A percentile compares a stretch with the other conserved stretches of the same genome.
phyloP scores from a whole-genome alignment of 2,329 filamentous ascomycete genomes.

The Hypoxylon sp. region DNA sequence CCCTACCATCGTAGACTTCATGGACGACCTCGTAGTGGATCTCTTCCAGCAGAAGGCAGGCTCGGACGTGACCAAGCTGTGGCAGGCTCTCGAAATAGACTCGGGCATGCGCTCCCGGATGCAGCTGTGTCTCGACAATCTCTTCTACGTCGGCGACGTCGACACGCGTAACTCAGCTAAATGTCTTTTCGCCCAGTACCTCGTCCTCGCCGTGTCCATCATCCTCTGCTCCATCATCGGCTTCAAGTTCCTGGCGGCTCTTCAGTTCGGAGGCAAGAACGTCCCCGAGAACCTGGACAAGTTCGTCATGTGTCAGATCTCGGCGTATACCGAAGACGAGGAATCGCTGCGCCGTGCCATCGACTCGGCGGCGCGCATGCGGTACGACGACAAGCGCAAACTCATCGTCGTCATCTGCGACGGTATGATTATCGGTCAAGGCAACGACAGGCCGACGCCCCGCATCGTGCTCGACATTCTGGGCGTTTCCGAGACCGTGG shows the following conservation, averaged over 20 bases:
- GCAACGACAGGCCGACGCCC: constrained; percentile 94
- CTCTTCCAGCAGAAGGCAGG: constrained; percentile 82
- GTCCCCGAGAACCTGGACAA: constrained; percentile 96
- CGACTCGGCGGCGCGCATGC: constrained; percentile 93
- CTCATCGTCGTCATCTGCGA: constrained; percentile 92
- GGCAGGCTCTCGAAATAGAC: constrained; percentile 73
- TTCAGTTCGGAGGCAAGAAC: constrained; percentile 92
- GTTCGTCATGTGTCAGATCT: constrained; percentile 97
- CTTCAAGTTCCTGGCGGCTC: constrained; percentile 96
- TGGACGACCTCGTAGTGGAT: constrained; percentile 75
- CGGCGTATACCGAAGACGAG: constrained; percentile 97
- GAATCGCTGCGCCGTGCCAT: constrained; percentile 96
- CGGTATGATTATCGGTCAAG: constrained; percentile 99
- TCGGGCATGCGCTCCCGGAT: constrained; percentile 68
- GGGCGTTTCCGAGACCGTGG: constrained; percentile 89
- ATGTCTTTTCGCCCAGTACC: constrained; percentile 89
- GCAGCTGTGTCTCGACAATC: constrained; percentile 85
- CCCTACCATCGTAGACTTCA: constrained; percentile 74
- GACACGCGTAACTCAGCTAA: constrained; percentile 87
- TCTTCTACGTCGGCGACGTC: constrained; percentile 92
- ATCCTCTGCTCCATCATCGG: constrained; percentile 81
- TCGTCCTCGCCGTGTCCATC: constrained; percentile 84
- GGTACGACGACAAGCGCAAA: constrained; percentile 98
- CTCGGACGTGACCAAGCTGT: constrained; percentile 82
- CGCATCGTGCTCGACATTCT: constrained; percentile 97